Evolutionary conservation across 1,284 basidiomycete species (phyloP), one percentile per base, ranked within the genome.

Genomic region (Singerocomus inundabilis): DNA sequence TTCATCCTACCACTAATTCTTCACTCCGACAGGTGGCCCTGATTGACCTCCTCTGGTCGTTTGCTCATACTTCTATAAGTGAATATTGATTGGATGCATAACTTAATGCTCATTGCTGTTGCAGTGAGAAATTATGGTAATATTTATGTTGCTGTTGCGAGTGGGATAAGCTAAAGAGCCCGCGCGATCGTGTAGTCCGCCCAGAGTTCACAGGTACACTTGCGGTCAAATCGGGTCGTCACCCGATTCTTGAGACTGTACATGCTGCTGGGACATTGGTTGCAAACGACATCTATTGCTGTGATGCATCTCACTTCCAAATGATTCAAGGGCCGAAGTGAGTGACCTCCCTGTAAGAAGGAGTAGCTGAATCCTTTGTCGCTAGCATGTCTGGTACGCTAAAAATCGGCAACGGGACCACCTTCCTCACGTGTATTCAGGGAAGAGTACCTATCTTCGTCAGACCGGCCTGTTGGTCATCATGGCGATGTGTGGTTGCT

Each of bases 371-470:
- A 0, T 25, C 8, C 13, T 40, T 49, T 36, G 42, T 45, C 12
- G 11, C 40, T 36, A 93, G 91, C 64, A 93, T 93, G 91, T 89
- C 90, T 28, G 91, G 84, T 85, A 43, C n/a, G 49, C 25, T 11
- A 16, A 50, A 32, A 26, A 15, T 45, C 12, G 9, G 33, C 36
- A 25, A 39, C n/a, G 11, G n/a, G 28, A 40, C 12, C 3, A 16
- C 8, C 1, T 16, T 43, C 12, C n/a, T 37, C 6, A 57, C 35
- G 6, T 33, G 16, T 21, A 39, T 41, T 44, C 58, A 77, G 92
- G 93, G 1, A 98, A 98, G 70, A 96, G 90, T 64, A 98, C 94
- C 0, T 95, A 94, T 61, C 73, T 98, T 10, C 81, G 85, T 16
- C 93, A 97, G 64, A 81, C 93, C 28, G 95, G 88, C 0, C 74